Percentiles rank a stretch among this genome's conserved stretches.
Conservation (phyloP, 2,329 filamentous ascomycete species). For the Colletotrichum graminicola region DNA sequence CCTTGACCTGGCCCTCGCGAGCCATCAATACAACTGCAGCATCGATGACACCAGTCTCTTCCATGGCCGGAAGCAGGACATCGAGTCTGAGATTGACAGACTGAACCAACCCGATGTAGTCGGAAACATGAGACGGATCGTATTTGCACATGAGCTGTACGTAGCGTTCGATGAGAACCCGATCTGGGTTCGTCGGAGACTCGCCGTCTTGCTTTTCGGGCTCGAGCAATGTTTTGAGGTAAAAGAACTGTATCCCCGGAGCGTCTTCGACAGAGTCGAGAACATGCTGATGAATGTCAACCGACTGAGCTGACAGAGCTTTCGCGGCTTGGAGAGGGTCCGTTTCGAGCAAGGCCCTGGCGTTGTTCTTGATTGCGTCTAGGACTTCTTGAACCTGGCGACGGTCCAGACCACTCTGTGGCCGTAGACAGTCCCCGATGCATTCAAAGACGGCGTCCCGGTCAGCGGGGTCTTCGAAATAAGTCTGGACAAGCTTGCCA, state of each 20-base stretch:
- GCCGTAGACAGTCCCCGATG: slow-evolving; percentile 79
- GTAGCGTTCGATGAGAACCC: slow-evolving; percentile 83
- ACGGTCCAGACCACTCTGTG: slow-evolving; percentile 71
- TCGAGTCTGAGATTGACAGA: slow-evolving; percentile 80
- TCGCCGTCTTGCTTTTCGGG: slow-evolving; percentile 51
- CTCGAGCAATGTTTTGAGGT: slow-evolving; percentile 82
- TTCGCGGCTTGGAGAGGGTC: slow-evolving; percentile 74
- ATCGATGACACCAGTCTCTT: slow-evolving; percentile 90
- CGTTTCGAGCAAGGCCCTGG: slow-evolving; percentile 74
- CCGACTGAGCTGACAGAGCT: slow-evolving; percentile 71
- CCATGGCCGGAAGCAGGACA: slow-evolving; percentile 85
- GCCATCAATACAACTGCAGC: slow-evolving; percentile 93
- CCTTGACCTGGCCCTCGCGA: slow-evolving; percentile 83
- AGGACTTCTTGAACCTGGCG: slow-evolving; percentile 82
- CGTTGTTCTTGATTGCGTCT: slow-evolving; percentile 73
- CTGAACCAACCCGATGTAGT: slow-evolving; percentile 83
- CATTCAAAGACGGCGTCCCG: slow-evolving; percentile 82
- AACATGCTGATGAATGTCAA: slow-evolving; percentile 75
- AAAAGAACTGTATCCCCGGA: slow-evolving; percentile 77
- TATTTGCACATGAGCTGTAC: slow-evolving; percentile 92
- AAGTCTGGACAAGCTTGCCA: slow-evolving; percentile 80
- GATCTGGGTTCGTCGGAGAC: slow-evolving; percentile 53
- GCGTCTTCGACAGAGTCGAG: slow-evolving; percentile 72
- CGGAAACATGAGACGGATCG: slow-evolving; percentile 83
- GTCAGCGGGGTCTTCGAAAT: slow-evolving; percentile 87